Evolutionary conservation across 2,329 filamentous ascomycete species (phyloP).

Genomic region (Monosporascus sp.): DNA sequence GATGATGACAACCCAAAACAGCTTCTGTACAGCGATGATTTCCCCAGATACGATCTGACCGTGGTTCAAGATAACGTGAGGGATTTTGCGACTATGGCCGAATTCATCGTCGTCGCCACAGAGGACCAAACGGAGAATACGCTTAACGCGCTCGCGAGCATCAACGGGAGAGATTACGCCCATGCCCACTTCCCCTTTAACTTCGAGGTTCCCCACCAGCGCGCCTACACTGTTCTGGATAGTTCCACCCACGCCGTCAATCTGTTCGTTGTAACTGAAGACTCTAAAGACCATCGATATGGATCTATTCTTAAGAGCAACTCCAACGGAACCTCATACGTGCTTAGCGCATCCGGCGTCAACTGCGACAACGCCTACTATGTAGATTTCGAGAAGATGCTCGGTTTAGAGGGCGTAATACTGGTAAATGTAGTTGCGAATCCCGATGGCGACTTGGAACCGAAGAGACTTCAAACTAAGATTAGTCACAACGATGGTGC

Average conservation of each 20-base stretch:
- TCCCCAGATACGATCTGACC: slow-evolving; percentile 60
- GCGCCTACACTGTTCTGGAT: slow-evolving; percentile 87
- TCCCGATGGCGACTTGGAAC: slow-evolving; percentile 54
- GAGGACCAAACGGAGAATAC: slow-evolving; percentile 62
- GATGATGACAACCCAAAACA: slow-evolving; percentile 58
- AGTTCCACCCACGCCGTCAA: slow-evolving; percentile 94
- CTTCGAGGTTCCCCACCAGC: slow-evolving; percentile 71
- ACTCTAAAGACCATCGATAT: slow-evolving; percentile 58
- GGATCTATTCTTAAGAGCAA: slow-evolving; percentile 96
- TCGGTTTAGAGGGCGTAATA: slow-evolving; percentile 83
- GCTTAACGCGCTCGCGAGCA: slow-evolving; percentile 72
- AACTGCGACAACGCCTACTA: slow-evolving; percentile 73
- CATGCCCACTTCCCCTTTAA: slow-evolving; percentile 80
- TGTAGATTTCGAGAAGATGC: slow-evolving; percentile 95
- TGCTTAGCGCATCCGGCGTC: slow-evolving; percentile 73
- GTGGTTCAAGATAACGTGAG: slow-evolving; percentile 65
- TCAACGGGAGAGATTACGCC: slow-evolving; percentile 80
- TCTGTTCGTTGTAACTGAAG: slow-evolving; percentile 80
- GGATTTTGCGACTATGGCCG: slow-evolving; percentile 89
- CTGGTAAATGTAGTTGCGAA: slow-evolving; percentile 85
- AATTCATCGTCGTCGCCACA: slow-evolving; percentile 88
- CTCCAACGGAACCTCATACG: slow-evolving; percentile 94
- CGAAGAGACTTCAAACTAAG: slow-evolving; percentile 80
- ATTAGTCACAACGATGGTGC: slow-evolving; percentile 97
- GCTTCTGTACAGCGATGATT: slow-evolving; percentile 73